phyloP scores from a whole-genome alignment of 441 rosid genomes.

The Erodium moschatum region DNA sequence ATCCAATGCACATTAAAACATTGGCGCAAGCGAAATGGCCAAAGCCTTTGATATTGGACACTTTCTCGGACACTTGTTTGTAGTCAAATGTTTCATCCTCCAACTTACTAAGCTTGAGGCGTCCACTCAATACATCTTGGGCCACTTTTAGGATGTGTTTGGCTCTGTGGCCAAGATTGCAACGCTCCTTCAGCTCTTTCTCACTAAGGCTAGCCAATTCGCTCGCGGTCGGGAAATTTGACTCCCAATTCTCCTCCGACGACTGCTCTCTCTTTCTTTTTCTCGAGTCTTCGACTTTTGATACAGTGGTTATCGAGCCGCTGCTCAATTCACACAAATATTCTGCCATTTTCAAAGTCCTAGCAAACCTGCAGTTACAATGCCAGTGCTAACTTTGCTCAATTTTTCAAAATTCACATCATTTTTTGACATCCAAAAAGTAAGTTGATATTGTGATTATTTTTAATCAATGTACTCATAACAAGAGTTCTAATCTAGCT shows the following conservation, averaged over 20 bases:
- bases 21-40: constrained; percentile 34
- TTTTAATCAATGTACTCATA: no score
- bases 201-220: constrained; percentile 29
- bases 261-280: not conserved
- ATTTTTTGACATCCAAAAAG: no score
- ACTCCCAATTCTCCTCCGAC: not conserved
- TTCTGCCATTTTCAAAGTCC: constrained; percentile 40
- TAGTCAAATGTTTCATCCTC: constrained; percentile 12
- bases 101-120: constrained; percentile 18
- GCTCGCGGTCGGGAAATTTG: constrained; percentile 35
- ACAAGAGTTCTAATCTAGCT: no score
- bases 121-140: constrained; percentile 21
- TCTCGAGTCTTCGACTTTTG: constrained; percentile 2
- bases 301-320: constrained; percentile 12
- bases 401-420: no score
- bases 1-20: constrained; percentile 44
- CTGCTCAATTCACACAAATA: constrained; percentile 30
- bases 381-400: no score
- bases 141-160: constrained; percentile 25
- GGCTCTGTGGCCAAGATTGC: constrained; percentile 43
- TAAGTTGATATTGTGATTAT: no score
- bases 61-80: constrained; percentile 6
- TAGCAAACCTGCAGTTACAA: constrained; percentile 28
- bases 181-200: constrained; percentile 19
- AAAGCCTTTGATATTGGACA: constrained; percentile 26